Evolutionary conservation across 345 rosid genomes (phyloP), one percentile per base, ranked within the genome.

Genomic region (Populus alba): DNA sequence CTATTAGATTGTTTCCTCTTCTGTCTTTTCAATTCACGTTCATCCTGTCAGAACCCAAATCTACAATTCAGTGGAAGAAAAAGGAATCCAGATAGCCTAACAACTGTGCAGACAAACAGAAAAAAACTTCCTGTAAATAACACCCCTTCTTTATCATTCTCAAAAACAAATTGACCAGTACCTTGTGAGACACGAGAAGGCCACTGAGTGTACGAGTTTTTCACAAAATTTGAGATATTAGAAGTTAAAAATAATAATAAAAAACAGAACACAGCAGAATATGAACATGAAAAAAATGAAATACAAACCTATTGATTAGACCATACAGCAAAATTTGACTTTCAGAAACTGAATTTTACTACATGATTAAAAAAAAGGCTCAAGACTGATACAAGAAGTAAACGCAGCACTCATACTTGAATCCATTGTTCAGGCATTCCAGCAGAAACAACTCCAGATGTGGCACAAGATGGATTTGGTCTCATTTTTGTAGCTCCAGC

Each of bases 1-100:
- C 99, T 84, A 75, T 97, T 97, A 57, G 99, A 97, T 75, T 94
- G 99, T 89, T 97, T 97, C 85, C 99, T 88, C 77, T 90, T 92
- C 89, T 94, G 99, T 69, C 92, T 86, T 88, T 96, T 96, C 66
- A 94, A 84, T 83, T 96, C 99, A 20, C 97, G 88, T 66, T 94
- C 99, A 82, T 96, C 98, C 98, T 94, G 84, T 55, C 81, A 71
- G 53, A 81, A 81, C 23, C 69, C 8, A 71, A 31, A 68, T 66
- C 43, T 4, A 71, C 33, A 9, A 37, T 66, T 75, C 45, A 80
- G 75, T 25, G 59, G 47, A 79, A 33, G 29, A 10, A 41, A 72
- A 68, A 38, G 39, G 38, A 77, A 67, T n/a, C 33, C 27, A 18
- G 35, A 70, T 6, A 65, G 68, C 59, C 68, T 39, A 75, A 29